Percentiles rank a stretch among this genome's conserved stretches.
Evolutionary conservation across 2,329 filamentous ascomycete genomes (phyloP).

Genomic region (Sclerotiophoma versabilis): DNA sequence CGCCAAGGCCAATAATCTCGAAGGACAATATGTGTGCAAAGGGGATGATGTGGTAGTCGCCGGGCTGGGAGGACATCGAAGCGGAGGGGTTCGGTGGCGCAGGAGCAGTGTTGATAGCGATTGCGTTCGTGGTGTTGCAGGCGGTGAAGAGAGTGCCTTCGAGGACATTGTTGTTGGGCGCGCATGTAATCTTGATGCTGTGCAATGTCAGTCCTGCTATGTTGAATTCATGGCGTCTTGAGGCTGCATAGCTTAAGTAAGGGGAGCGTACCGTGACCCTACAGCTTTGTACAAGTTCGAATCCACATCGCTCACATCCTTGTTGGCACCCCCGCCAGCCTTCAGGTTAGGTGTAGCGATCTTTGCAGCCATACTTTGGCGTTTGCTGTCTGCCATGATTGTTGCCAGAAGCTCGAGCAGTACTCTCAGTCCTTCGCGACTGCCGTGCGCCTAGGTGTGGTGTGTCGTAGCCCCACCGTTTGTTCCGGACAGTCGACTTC

Average conservation of each 20-base stretch:
- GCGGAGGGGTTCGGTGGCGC: slow-evolving; percentile 53
- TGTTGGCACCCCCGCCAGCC: slow-evolving; percentile 49
- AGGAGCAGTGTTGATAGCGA: slow-evolving; percentile 65
- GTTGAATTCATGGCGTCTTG: neutral
- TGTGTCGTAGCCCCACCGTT: slow-evolving; percentile 12
- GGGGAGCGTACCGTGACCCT: slow-evolving; percentile 63
- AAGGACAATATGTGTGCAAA: slow-evolving; percentile 66
- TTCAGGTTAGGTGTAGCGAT: slow-evolving; percentile 58
- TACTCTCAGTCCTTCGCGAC: slow-evolving; percentile 5
- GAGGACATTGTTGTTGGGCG: slow-evolving; percentile 58
- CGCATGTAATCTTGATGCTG: slow-evolving; percentile 66
- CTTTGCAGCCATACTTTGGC: slow-evolving; percentile 62
- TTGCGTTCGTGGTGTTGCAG: slow-evolving; percentile 65
- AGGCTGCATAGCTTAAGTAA: slow-evolving; percentile 6
- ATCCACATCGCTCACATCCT: slow-evolving; percentile 59
- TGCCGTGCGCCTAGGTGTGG: slow-evolving; percentile 14
- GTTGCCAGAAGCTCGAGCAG: slow-evolving; percentile 4
- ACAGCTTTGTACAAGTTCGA: slow-evolving; percentile 65
- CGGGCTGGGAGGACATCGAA: slow-evolving; percentile 50
- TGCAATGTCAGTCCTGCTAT: slow-evolving; percentile 22
- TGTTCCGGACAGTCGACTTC: slow-evolving; percentile 12
- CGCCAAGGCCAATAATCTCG: slow-evolving; percentile 56
- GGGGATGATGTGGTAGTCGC: slow-evolving; percentile 68
- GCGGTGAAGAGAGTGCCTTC: slow-evolving; percentile 70
- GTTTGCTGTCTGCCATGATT: slow-evolving; percentile 65